phyloP scores from a whole-genome alignment of 225 moss, liverwort and hornwort genomes.

The Neckera pumila region DNA sequence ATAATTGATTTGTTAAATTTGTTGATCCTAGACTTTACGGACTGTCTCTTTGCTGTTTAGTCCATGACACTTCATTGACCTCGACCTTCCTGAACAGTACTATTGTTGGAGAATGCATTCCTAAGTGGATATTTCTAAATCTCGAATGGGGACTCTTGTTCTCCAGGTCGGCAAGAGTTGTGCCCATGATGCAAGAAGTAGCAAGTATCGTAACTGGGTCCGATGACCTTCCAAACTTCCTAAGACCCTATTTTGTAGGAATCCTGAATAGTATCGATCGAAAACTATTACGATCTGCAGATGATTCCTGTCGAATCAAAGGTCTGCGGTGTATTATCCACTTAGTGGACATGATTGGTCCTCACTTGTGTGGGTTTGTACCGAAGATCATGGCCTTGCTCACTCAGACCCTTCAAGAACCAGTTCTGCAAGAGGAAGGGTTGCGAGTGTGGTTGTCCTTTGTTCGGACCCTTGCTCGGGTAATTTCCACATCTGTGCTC shows the following conservation, averaged over 20 bases:
- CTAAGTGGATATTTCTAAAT: neutral
- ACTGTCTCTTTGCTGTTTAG: conserved; percentile 2
- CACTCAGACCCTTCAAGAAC: conserved; percentile 79
- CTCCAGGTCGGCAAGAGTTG: conserved; percentile 88
- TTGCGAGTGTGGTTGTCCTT: conserved; percentile 95
- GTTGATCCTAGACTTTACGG: neutral
- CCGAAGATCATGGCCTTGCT: conserved; percentile 98
- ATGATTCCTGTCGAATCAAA: conserved; percentile 72
- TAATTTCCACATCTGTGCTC: neutral
- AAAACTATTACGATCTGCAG: conserved; percentile 68
- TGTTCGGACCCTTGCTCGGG: conserved; percentile 74
- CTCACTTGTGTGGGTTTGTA: conserved; percentile 89
- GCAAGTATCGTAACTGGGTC: conserved; percentile 95
- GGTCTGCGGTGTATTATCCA: conserved; percentile 83
- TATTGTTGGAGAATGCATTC: neutral
- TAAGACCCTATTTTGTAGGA: conserved; percentile 85
- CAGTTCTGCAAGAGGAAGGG: conserved; percentile 65
- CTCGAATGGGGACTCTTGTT: neutral
- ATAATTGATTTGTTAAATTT: neutral
- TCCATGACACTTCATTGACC: neutral
- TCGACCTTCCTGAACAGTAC: neutral
- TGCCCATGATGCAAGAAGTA: conserved; percentile 99
- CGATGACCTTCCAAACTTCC: conserved; percentile 87
- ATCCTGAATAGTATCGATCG: conserved; percentile 89
- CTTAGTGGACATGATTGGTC: conserved; percentile 83